phyloP scores from a whole-genome alignment of 1,139 yeast species.

The Insectozyma bohioensis region DNA sequence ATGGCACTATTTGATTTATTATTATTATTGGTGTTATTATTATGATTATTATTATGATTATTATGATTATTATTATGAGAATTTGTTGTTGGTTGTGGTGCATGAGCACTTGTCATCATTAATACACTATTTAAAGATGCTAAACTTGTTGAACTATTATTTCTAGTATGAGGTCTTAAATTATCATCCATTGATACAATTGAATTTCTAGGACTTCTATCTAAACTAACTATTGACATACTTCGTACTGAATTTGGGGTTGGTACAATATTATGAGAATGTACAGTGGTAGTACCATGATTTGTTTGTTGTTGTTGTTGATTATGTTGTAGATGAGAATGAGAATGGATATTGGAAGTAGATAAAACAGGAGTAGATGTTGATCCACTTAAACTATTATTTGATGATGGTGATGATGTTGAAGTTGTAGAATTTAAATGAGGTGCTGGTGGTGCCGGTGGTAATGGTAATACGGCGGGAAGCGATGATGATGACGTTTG shows the following conservation, averaged over 20 bases:
- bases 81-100: constrained; percentile 4
- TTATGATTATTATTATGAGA: neutral
- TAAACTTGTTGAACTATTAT: constrained; percentile 34
- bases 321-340: constrained; percentile 3
- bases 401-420: constrained; percentile 6
- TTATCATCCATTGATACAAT: constrained; percentile 42
- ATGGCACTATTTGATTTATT: constrained; percentile 20
- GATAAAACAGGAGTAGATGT: no score
- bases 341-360: no score
- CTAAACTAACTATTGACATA: constrained; percentile 40
- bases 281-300: no score
- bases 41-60: neutral
- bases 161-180: constrained; percentile 28
- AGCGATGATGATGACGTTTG: no score
- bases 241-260: constrained; percentile 25
- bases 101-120: constrained; percentile 5
- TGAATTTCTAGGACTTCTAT: constrained; percentile 40
- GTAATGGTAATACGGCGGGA: no score
- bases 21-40: no score
- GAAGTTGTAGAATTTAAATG: no score
- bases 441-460: no score
- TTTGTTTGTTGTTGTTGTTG: constrained; percentile 6
- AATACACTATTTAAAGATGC: constrained; percentile 16
- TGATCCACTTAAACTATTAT: no score
- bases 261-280: constrained; percentile 11